Base-by-base conservation (phyloP, 352 stramenopile genomes). In the Globisporangium rhizosaccharum region DNA sequence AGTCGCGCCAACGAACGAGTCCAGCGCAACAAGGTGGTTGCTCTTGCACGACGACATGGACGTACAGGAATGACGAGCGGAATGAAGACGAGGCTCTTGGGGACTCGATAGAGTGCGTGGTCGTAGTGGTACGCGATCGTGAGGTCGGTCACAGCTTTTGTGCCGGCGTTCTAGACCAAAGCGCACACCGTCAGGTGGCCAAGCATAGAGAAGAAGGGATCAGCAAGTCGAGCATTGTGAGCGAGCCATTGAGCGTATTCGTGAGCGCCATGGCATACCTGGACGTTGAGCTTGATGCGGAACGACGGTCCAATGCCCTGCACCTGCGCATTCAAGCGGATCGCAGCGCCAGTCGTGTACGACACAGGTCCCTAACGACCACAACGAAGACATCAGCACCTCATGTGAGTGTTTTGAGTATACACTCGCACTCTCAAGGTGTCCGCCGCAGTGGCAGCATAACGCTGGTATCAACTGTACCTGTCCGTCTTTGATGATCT, bases 401-500 rank as follows among this genome's bases (percentile, higher is more conserved):
- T 46, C 14, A 7, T 20, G 14, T 47, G 2, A 20, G 18, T n/a
- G 14, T 6, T 3, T 9, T 2, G 5, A 7, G 20, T 20, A n/a
- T 3, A 20, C 12, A 10, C 39, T 44, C 12, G 12, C 39, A 17
- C 6, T 23, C 23, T 23, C 23, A 23, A 23, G 23, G 23, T 23
- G 23, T 18, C 39, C 17, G 39, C 12, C 18, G 39, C 39, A 45
- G 26, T 42, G 30, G 6, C 30, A 36, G 9, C 15, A 33, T 7
- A 45, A n/a, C 36, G 30, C 10, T 36, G 30, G n/a, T 5, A n/a
- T n/a, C 30, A 15, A 18, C 50, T 8, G 0, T 61, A 88, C 81
- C 65, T 94, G 84, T 23, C 88, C 88, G 51, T 94, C 86, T 53
- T 91, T 92, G 57, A 96, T 94, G 50, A 92, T 92, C 62, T 94